Percentiles rank a stretch among this genome's conserved stretches.
These are phyloP conservation scores for Anisodus tanguticus DNA, from an alignment of 257 asterid species.

Conservation along the genomic window DNA sequence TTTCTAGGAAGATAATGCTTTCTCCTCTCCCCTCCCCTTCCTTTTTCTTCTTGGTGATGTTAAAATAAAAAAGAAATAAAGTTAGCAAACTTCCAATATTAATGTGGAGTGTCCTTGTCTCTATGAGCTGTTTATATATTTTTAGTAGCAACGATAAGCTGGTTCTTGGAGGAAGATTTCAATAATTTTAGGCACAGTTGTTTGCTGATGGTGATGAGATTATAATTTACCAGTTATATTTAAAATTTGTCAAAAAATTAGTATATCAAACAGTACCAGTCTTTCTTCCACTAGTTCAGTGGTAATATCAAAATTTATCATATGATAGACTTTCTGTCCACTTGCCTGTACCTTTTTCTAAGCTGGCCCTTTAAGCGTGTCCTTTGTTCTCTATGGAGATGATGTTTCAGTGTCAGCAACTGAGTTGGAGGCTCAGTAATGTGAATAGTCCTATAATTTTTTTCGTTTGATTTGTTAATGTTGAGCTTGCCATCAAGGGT, in stretches of 20 bases:
- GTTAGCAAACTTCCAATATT: neutral
- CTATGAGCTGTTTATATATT: neutral
- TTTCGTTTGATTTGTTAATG: neutral
- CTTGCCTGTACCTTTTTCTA: neutral
- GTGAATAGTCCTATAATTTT: neutral
- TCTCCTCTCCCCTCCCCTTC: neutral
- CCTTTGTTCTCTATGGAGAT: neutral
- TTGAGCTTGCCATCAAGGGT: neutral
- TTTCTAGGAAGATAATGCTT: neutral
- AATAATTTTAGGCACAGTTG: neutral
- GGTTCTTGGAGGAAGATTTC: slow-evolving; percentile 14
- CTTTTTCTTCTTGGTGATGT: neutral
- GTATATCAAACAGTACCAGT: neutral
- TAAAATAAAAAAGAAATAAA: neutral
- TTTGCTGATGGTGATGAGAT: neutral
- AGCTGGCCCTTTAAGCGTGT: neutral
- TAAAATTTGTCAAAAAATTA: neutral
- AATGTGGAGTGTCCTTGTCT: neutral
- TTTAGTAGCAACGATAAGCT: neutral
- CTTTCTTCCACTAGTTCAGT: neutral
- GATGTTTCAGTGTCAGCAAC: neutral
- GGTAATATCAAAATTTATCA: neutral
- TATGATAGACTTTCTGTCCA: neutral
- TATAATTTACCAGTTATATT: neutral
- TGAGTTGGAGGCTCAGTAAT: neutral